phyloP scores from a whole-genome alignment of 768 basidiomycete genomes.

The Russula lepida region DNA sequence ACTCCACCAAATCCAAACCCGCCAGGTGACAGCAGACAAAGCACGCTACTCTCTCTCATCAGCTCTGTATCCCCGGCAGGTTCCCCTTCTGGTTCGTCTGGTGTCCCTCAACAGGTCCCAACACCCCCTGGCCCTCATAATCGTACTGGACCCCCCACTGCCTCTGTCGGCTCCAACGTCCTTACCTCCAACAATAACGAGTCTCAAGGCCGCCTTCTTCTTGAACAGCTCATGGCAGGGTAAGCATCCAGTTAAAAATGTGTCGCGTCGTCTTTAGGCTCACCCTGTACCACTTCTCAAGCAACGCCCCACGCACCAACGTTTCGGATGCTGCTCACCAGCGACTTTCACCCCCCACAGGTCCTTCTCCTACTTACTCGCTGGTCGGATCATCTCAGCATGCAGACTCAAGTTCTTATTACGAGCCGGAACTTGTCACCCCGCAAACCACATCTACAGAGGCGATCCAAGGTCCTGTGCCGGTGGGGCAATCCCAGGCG shows the following conservation, averaged over 20 bases:
- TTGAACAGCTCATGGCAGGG: constrained; percentile 80
- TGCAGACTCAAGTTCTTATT: constrained; percentile 17
- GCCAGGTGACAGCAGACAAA: constrained; percentile 49
- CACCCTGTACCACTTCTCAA: background rate
- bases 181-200: constrained; percentile 40
- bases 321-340: constrained; percentile 11
- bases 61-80: constrained; percentile 40
- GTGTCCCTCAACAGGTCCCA: constrained; percentile 51
- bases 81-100: constrained; percentile 25
- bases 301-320: constrained; percentile 16
- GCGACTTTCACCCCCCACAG: constrained; percentile 11
- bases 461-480: constrained; percentile 12
- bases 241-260: constrained; percentile 28
- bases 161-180: constrained; percentile 18
- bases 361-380: constrained; percentile 15
- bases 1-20: constrained; percentile 27
- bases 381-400: constrained; percentile 9
- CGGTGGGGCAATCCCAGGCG: constrained; percentile 25
- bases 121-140: constrained; percentile 54
- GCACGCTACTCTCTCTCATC: constrained; percentile 63
- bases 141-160: constrained; percentile 44
- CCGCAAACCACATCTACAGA: constrained; percentile 21
- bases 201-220: constrained; percentile 60
- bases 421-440: constrained; percentile 18
- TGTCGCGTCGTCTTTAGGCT: background rate